These are phyloP conservation scores for Diplodia mutila DNA, from an alignment of 2,329 filamentous ascomycete species.

Conservation along the genomic window DNA sequence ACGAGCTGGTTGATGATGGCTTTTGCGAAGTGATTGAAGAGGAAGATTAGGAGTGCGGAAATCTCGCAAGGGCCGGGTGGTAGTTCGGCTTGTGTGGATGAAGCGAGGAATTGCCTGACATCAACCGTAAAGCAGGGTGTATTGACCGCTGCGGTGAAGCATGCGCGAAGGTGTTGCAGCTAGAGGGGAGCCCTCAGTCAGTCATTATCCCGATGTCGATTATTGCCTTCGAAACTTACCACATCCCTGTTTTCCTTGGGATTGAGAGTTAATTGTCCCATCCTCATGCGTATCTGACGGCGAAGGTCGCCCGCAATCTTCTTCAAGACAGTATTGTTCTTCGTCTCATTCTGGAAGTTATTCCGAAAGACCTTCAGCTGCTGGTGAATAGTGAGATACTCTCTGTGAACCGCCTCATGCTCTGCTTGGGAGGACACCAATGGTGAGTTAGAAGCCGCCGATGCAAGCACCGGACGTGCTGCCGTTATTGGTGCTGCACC, in stretches of 20 bases:
- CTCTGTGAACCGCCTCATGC: slow-evolving; percentile 37
- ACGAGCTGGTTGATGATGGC: slow-evolving; percentile 66
- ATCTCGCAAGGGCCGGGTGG: slow-evolving; percentile 14
- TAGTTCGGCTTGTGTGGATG: slow-evolving; percentile 1
- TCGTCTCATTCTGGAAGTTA: slow-evolving; percentile 35
- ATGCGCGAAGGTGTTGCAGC: slow-evolving; percentile 36
- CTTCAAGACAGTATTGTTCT: slow-evolving; percentile 34
- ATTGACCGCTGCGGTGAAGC: background rate
- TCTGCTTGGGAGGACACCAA: slow-evolving; percentile 12
- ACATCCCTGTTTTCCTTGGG: slow-evolving; percentile 35
- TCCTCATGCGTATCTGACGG: slow-evolving; percentile 36
- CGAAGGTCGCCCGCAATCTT: slow-evolving; percentile 37
- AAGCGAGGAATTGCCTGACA: slow-evolving; percentile 36
- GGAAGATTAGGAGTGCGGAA: slow-evolving; percentile 59
- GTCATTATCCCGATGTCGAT: background rate
- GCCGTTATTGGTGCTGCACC: background rate
- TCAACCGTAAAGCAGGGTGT: slow-evolving; percentile 32
- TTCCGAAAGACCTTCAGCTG: slow-evolving; percentile 44
- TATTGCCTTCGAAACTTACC: background rate
- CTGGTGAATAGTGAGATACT: slow-evolving; percentile 42
- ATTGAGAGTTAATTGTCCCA: slow-evolving; percentile 41
- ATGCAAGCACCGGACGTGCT: slow-evolving; percentile 18
- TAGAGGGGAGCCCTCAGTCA: background rate
- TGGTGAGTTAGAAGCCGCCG: background rate
- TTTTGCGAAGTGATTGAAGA: slow-evolving; percentile 78